Conservation (phyloP, 768 basidiomycete species). For the Collybiopsis luxurians region DNA sequence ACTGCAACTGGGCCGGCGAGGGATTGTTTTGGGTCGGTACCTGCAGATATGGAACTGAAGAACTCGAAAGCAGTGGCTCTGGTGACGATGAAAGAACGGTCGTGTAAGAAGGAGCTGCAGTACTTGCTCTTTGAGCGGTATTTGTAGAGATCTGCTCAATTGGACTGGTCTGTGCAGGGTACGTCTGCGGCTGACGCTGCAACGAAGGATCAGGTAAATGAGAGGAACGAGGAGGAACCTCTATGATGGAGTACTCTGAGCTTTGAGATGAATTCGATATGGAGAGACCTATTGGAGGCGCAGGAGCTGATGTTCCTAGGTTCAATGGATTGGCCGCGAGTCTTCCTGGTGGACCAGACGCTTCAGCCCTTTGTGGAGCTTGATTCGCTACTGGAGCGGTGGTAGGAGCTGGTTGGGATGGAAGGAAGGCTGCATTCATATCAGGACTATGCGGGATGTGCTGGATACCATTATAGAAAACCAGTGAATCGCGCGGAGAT, state of each 20-base stretch:
- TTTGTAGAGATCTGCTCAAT: background rate
- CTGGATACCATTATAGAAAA: constrained; percentile 2
- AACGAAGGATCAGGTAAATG: background rate
- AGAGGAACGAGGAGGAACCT: background rate
- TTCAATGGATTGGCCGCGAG: background rate
- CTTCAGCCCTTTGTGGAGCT: background rate
- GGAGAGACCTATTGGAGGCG: background rate
- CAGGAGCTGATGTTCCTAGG: background rate
- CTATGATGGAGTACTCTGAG: background rate
- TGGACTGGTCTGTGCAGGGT: background rate
- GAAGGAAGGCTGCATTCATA: background rate
- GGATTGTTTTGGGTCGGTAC: background rate
- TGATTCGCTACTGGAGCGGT: background rate
- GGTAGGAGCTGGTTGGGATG: background rate
- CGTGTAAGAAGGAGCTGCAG: background rate
- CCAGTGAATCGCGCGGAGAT: background rate
- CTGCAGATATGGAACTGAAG: background rate
- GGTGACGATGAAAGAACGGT: background rate
- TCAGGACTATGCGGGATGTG: background rate
- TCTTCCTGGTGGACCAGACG: background rate
- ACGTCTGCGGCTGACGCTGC: background rate
- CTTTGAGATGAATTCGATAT: constrained; percentile 5
- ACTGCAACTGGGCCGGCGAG: too few relatives aligned
- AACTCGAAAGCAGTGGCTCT: background rate
- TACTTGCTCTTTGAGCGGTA: background rate